Percentiles rank a stretch among this genome's conserved stretches.
These are phyloP conservation scores for Ogataea nakhonphanomensis DNA, from an alignment of 805 yeast genomes.

Conservation along the genomic window DNA sequence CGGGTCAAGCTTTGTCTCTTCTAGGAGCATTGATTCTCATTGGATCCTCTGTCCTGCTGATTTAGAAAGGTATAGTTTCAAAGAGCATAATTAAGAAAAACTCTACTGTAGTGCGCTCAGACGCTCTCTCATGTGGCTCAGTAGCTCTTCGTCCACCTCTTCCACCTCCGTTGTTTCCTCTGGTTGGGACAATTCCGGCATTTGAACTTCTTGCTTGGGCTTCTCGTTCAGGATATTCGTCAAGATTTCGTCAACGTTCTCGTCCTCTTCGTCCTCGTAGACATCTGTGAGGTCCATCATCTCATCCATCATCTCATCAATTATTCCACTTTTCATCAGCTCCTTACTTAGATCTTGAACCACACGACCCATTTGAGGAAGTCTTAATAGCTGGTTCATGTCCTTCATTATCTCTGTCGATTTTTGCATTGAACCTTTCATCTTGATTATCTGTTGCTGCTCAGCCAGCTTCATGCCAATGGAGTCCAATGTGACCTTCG, in stretches of 20 bases:
- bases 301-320: conserved; percentile 94
- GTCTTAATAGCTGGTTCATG: conserved; percentile 68
- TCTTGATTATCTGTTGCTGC: conserved; percentile 79
- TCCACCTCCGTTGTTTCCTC: conserved; percentile 29
- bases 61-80: conserved; percentile 8
- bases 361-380: conserved; percentile 78
- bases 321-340: conserved; percentile 78
- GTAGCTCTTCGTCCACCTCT: conserved; percentile 69
- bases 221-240: conserved; percentile 41
- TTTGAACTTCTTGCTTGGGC: conserved; percentile 27
- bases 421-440: conserved; percentile 76
- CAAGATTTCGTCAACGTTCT: conserved; percentile 60
- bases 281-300: conserved; percentile 69
- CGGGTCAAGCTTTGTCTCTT: conserved; percentile 16
- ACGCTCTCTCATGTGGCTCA: conserved; percentile 86
- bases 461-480: conserved; percentile 88
- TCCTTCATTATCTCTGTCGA: conserved; percentile 85
- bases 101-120: conserved; percentile 74
- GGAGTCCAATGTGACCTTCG: conserved; percentile 82
- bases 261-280: conserved; percentile 62
- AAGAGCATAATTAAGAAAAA: neutral
- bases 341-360: conserved; percentile 87
- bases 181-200: conserved; percentile 21
- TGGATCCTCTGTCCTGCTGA: conserved; percentile 19
- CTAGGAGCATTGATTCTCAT: conserved; percentile 24